Base-by-base conservation (phyloP, 2,329 filamentous ascomycete species). In the Aspergillus fischeri region DNA sequence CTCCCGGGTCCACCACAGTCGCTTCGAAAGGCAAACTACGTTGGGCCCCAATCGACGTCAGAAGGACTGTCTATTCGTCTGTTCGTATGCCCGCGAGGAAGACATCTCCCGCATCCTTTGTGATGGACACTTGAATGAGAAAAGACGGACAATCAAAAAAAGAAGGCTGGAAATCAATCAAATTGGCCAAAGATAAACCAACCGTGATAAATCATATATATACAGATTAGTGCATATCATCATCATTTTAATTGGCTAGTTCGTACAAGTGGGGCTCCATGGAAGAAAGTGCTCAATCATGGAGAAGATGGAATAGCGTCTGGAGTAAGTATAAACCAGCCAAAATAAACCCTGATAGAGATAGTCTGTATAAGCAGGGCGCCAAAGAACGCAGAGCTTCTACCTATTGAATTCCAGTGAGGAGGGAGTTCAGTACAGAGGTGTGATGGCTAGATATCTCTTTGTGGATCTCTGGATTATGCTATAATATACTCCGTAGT, bases 261-360 rank as follows among this genome's bases (percentile, higher is more conserved):
- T 57, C 55, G 55, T 53, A 57, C 55, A 57, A 47, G 25, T 5
- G 55, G 55, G 50, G n/a, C 49, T n/a, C 20, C 47, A 51, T 24
- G 48, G 24, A 51, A 17, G 27, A 35, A 41, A 24, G 8, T 32
- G 51, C 27, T 47, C 25, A 51, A 27, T 41, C 29, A 32, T 32
- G 29, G 29, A 32, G 29, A 29, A 32, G 29, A 11, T 10, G 7
- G 3, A 29, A 29, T 29, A 9, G 28, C 24, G 24, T 24, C 2
- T 3, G 24, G 24, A 24, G 24, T 24, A 24, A 24, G 24, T 24
- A 24, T 24, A 24, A 24, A 24, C 24, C 24, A 24, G 24, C 24
- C 24, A 24, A 10, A 9, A 29, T 29, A 10, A 3, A 29, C 3
- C 28, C 28, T 29, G 28, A 29, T 10, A 29, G 27, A 24, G n/a